These are phyloP conservation scores for Lachnellula occidentalis DNA, from an alignment of 2,329 filamentous ascomycete genomes.

Conservation along the genomic window DNA sequence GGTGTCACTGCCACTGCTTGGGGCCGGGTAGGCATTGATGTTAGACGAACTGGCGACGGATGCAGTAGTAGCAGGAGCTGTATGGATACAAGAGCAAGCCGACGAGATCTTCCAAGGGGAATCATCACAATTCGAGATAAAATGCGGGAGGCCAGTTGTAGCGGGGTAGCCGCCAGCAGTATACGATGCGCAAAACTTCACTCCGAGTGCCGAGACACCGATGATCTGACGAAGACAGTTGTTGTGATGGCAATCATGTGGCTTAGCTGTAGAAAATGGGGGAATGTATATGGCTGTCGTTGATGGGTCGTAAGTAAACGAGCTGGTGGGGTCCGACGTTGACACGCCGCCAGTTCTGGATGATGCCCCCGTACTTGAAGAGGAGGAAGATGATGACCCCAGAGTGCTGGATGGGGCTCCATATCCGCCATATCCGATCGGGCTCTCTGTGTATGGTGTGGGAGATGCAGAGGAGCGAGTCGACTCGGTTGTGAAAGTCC, in stretches of 20 bases:
- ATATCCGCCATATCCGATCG: no score
- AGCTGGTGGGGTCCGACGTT: no score
- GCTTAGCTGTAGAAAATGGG: constrained; percentile 2
- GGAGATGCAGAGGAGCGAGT: neutral
- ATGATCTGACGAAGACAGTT: constrained; percentile 25
- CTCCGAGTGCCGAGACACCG: constrained; percentile 12
- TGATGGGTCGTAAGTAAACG: neutral
- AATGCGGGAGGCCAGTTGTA: constrained; percentile 18
- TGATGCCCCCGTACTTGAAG: neutral
- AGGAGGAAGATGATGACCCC: no score
- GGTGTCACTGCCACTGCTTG: no score
- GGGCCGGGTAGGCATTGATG: no score
- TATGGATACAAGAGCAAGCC: constrained; percentile 19
- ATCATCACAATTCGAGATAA: constrained; percentile 19
- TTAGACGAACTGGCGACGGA: neutral
- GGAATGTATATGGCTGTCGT: neutral
- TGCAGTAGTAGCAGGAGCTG: neutral
- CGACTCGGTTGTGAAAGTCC: no score
- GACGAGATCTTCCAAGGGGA: constrained; percentile 21
- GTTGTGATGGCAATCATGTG: constrained; percentile 19
- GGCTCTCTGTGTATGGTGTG: neutral
- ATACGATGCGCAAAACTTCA: constrained; percentile 24
- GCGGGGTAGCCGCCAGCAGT: constrained; percentile 17
- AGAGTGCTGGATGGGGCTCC: no score
- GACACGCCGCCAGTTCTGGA: no score